Evolutionary conservation across 208 protist species (phyloP).

Genomic region (Leishmania martiniquensis): DNA sequence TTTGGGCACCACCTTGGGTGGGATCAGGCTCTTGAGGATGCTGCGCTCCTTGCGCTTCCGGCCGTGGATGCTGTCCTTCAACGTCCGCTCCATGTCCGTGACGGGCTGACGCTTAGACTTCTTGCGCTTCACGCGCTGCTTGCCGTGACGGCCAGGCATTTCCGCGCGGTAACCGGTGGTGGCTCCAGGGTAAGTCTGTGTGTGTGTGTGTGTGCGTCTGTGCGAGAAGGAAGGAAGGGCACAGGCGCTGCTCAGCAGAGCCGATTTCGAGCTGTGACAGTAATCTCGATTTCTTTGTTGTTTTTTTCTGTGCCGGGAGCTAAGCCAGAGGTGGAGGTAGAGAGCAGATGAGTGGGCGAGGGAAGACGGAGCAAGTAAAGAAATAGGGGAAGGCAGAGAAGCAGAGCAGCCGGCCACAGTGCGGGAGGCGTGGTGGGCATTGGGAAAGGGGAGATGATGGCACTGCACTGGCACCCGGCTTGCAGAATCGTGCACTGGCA

Average conservation of each 20-base stretch:
- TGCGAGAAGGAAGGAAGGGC: neutral
- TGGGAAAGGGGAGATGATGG: neutral
- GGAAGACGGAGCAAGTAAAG: neutral
- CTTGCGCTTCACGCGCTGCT: constrained; percentile 91
- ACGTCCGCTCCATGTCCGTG: constrained; percentile 87
- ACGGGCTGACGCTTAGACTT: constrained; percentile 79
- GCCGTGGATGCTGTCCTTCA: constrained; percentile 91
- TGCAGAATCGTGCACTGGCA: neutral
- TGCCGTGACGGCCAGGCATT: constrained; percentile 89
- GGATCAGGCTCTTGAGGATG: constrained; percentile 82
- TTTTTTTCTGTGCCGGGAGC: neutral
- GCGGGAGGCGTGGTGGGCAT: neutral
- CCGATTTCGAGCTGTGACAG: neutral
- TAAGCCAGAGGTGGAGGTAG: neutral
- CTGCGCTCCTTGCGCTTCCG: constrained; percentile 77
- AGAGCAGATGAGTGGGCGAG: neutral
- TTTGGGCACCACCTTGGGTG: constrained; percentile 63
- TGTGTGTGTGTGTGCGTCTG: no score
- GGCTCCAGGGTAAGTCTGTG: neutral
- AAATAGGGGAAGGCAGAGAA: neutral
- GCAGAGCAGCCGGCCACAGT: neutral
- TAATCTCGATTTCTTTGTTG: neutral
- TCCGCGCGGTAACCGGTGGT: neutral
- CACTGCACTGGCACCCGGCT: neutral
- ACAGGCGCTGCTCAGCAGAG: neutral